Evolutionary conservation across 495 filamentous ascomycete species (phyloP).

Genomic region (Aspergillus baeticus): DNA sequence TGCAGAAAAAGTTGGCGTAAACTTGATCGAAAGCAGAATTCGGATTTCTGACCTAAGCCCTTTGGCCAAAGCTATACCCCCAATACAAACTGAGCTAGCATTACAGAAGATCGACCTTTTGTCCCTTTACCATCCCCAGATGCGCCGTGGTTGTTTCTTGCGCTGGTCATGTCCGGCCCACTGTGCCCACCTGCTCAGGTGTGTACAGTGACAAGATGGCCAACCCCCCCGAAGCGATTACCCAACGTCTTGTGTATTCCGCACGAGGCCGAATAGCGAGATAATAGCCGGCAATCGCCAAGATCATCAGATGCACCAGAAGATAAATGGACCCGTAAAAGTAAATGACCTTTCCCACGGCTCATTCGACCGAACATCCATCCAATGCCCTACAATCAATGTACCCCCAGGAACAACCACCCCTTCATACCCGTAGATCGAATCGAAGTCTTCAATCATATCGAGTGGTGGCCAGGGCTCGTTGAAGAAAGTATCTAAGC

Average conservation of each 20-base stretch:
- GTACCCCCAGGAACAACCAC: conserved; percentile 48
- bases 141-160: too few relatives aligned
- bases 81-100: too few relatives aligned
- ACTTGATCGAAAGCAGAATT: not conserved
- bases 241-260: too few relatives aligned
- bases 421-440: conserved; percentile 46
- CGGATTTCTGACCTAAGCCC: not conserved
- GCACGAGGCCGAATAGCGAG: too few relatives aligned
- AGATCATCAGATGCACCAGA: conserved; percentile 41
- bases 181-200: too few relatives aligned
- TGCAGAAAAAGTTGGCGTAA: not conserved
- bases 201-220: too few relatives aligned
- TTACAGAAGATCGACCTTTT: too few relatives aligned
- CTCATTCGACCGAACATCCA: conserved; percentile 26
- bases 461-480: conserved; percentile 20
- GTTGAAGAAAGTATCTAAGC: conserved; percentile 9
- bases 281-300: too few relatives aligned
- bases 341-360: conserved; percentile 20
- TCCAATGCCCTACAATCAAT: conserved; percentile 50
- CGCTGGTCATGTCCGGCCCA: too few relatives aligned
- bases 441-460: conserved; percentile 15
- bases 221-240: too few relatives aligned
- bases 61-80: not conserved
- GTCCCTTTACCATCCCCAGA: too few relatives aligned
- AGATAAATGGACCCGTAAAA: conserved; percentile 55